Conservation (phyloP, 2,329 filamentous ascomycete species). For the Diaporthe vaccinii region DNA sequence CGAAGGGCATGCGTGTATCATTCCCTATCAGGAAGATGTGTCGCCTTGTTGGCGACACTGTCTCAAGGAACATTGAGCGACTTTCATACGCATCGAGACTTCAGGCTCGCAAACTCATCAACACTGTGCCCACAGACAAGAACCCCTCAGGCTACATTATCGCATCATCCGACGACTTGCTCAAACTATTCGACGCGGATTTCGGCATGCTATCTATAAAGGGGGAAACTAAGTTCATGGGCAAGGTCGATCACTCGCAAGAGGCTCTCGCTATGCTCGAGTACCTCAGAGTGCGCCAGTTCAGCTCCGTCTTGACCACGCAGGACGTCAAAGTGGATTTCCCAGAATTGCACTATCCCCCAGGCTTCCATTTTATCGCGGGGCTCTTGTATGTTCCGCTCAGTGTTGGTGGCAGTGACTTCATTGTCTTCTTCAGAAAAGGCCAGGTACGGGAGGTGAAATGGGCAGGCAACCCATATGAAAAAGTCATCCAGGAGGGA, state of each 20-base stretch:
- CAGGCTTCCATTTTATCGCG: constrained; percentile 83
- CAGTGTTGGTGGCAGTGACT: constrained; percentile 81
- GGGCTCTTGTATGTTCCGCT: constrained; percentile 87
- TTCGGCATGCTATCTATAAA: constrained; percentile 87
- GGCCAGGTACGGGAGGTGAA: constrained; percentile 82
- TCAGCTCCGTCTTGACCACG: constrained; percentile 82
- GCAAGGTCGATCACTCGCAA: constrained; percentile 80
- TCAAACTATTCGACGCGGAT: constrained; percentile 89
- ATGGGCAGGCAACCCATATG: constrained; percentile 90
- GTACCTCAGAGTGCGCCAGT: constrained; percentile 81
- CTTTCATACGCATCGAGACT: constrained; percentile 87
- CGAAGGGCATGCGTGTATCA: constrained; percentile 86
- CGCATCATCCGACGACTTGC: constrained; percentile 86
- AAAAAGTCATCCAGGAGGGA: constrained; percentile 80
- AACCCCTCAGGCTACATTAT: constrained; percentile 93
- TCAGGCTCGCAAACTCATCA: constrained; percentile 89
- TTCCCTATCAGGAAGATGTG: constrained; percentile 96
- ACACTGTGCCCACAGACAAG: constrained; percentile 82
- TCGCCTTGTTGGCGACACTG: constrained; percentile 85
- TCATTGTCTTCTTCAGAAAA: constrained; percentile 91
- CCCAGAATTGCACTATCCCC: constrained; percentile 82
- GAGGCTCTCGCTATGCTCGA: constrained; percentile 88
- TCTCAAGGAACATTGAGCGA: constrained; percentile 88
- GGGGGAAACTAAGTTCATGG: constrained; percentile 90
- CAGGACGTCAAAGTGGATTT: constrained; percentile 84